These are phyloP conservation scores for Chaetoceros muelleri DNA, from an alignment of 108 stramenopile species.

Conservation along the genomic window DNA sequence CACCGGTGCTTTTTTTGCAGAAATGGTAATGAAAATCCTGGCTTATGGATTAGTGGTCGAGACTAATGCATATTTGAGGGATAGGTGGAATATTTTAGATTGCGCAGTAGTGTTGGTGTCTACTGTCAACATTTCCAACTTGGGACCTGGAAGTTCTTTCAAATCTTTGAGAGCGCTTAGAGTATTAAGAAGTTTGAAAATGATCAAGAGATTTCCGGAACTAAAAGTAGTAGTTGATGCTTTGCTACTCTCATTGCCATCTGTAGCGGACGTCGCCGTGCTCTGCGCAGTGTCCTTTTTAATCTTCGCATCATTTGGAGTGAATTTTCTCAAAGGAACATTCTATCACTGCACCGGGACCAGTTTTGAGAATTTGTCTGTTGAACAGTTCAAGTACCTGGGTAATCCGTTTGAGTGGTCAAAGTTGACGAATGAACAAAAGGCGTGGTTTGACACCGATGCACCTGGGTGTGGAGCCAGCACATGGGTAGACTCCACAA, in stretches of 20 bases:
- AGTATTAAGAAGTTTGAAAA: constrained; percentile 58
- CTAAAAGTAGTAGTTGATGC: constrained; percentile 64
- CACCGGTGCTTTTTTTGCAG: constrained; percentile 35
- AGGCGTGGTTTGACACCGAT: constrained; percentile 8
- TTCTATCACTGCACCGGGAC: constrained; percentile 34
- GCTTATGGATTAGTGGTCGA: constrained; percentile 30
- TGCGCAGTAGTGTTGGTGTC: constrained; percentile 39
- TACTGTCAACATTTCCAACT: constrained; percentile 19
- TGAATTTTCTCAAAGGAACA: constrained; percentile 51
- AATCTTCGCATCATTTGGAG: constrained; percentile 58
- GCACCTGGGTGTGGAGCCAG: background rate
- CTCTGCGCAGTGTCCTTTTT: constrained; percentile 33
- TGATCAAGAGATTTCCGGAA: constrained; percentile 54
- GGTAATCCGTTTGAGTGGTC: constrained; percentile 6
- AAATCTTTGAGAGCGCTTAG: constrained; percentile 34
- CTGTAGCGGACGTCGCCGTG: constrained; percentile 40
- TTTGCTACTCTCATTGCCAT: constrained; percentile 44
- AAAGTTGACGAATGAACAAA: constrained; percentile 1
- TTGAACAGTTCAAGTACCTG: constrained; percentile 1
- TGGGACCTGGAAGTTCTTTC: constrained; percentile 17
- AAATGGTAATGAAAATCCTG: constrained; percentile 50
- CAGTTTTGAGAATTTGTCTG: background rate
- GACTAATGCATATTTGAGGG: constrained; percentile 24
- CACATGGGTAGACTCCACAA: constrained; percentile 2
- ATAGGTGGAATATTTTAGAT: constrained; percentile 59